Base-by-base conservation (phyloP, 106 monocot species). In the Iris macrosiphon region DNA sequence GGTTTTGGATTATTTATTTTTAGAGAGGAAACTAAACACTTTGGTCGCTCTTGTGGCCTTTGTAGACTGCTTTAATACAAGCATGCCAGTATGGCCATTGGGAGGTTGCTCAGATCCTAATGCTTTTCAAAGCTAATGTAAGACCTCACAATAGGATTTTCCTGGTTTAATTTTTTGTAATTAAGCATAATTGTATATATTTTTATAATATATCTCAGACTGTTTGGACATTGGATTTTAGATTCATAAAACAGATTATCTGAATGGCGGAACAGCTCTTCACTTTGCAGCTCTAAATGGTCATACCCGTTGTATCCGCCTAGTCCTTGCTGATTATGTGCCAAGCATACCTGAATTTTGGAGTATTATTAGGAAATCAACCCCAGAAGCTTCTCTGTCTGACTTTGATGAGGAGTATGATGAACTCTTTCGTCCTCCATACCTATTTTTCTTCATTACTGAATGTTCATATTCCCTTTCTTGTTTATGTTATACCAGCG, bases 51-150 rank as follows among this genome's bases (percentile, higher is more conserved):
- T 40, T 34, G 25, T 19, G 15, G 27, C 45, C 8, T 44, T 64
- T 45, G 28, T 73, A 99, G 98, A 99, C 98, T 49, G 87, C 91
- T 63, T 72, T 91, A 31, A 91, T 99, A 91, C 91, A 87, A 87
- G 98, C 98, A 49, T 99, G 98, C 45, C 98, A 84, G 59, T 91
- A 81, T 71, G 98, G 98, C 66, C 91, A 84, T 57, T 99, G 91
- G 98, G 98, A 99, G 68, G 91, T 99, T 61, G 91, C 91, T 65
- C 98, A 87, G 57, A 87, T 71, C 68, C 75, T 91, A n/a, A 87
- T 99, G 72, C 81, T 91, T 61, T 99, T 80, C 61, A 87, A 72
- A 64, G 87, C 98, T 41, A 84, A 87, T 63, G 98, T 99, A 60
- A 73, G 60, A 31, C 15, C 0, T 50, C n/a, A 10, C 53, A n/a